Conservation (phyloP, 139 green algal genomes). For the Coccomyxa sp. region DNA sequence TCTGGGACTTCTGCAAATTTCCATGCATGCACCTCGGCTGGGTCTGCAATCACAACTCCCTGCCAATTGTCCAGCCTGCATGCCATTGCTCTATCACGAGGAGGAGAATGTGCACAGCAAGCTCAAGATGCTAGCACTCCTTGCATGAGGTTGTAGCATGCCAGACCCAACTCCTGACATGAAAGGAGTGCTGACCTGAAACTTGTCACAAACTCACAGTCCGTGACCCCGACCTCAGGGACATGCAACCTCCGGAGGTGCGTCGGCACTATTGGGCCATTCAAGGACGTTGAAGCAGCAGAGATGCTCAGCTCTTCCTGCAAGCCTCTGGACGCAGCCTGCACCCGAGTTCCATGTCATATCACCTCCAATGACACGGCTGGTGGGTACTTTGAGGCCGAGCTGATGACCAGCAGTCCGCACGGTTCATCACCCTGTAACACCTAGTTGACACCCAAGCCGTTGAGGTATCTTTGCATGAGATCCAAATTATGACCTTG, state of each 20-base stretch:
- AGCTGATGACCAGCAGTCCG: too few relatives aligned
- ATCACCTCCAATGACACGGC: too few relatives aligned
- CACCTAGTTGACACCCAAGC: too few relatives aligned
- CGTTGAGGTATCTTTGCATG: too few relatives aligned
- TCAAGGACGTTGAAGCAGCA: constrained; percentile 1
- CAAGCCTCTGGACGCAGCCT: constrained; percentile 49
- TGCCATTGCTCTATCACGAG: background rate
- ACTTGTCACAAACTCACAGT: constrained; percentile 43
- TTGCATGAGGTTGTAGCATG: background rate
- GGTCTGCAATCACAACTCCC: constrained; percentile 2
- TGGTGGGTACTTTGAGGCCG: too few relatives aligned
- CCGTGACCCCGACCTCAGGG: constrained; percentile 10
- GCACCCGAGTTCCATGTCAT: too few relatives aligned
- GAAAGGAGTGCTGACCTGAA: constrained; percentile 12
- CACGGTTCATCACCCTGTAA: too few relatives aligned
- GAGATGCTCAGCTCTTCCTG: constrained; percentile 62
- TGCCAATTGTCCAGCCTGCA: constrained; percentile 7
- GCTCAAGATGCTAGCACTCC: background rate
- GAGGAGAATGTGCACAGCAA: background rate
- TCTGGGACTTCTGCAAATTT: background rate
- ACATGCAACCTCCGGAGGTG: constrained; percentile 39
- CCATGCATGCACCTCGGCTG: constrained; percentile 1
- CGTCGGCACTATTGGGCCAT: constrained; percentile 34
- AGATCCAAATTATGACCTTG: too few relatives aligned
- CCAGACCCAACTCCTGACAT: background rate